Evolutionary conservation across 2,329 filamentous ascomycete genomes (phyloP).

Genomic region (Talaromyces rugulosus): DNA sequence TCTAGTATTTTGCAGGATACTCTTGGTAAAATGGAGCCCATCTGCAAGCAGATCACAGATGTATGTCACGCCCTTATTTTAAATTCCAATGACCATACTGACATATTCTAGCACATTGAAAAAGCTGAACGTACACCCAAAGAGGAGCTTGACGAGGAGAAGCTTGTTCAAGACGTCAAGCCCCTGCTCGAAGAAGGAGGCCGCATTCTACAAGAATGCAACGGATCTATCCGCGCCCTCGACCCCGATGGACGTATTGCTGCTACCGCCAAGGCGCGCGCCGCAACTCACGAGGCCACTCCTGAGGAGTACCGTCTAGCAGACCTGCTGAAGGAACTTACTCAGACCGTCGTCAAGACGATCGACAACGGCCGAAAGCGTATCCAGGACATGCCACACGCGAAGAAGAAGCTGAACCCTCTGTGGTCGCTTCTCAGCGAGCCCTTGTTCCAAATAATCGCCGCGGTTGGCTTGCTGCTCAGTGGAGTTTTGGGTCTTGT

Average conservation of each 20-base stretch:
- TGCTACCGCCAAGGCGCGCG: constrained; percentile 76
- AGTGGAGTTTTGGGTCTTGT: constrained; percentile 81
- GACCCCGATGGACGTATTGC: constrained; percentile 86
- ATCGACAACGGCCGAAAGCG: constrained; percentile 87
- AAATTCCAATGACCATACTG: constrained; percentile 12
- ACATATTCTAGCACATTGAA: constrained; percentile 62
- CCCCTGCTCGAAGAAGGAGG: constrained; percentile 84
- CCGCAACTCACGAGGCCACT: constrained; percentile 68
- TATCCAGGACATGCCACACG: constrained; percentile 86
- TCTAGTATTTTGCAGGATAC: constrained; percentile 68
- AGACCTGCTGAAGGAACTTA: constrained; percentile 79
- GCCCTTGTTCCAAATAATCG: constrained; percentile 87
- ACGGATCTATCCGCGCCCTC: constrained; percentile 79
- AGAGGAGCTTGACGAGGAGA: constrained; percentile 73
- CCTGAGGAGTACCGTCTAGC: constrained; percentile 82
- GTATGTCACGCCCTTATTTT: constrained; percentile 41
- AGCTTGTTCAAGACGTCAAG: constrained; percentile 78
- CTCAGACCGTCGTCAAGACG: constrained; percentile 71
- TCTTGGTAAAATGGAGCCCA: constrained; percentile 76
- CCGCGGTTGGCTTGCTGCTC: constrained; percentile 78
- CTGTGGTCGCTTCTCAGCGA: constrained; percentile 71
- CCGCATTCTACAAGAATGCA: constrained; percentile 77
- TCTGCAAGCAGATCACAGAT: constrained; percentile 81
- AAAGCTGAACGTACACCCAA: constrained; percentile 73
- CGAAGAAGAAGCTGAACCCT: constrained; percentile 91